Evolutionary conservation across 2,329 filamentous ascomycete genomes (phyloP), one percentile per base, ranked within the genome.

Genomic region (Anisogramma anomala): DNA sequence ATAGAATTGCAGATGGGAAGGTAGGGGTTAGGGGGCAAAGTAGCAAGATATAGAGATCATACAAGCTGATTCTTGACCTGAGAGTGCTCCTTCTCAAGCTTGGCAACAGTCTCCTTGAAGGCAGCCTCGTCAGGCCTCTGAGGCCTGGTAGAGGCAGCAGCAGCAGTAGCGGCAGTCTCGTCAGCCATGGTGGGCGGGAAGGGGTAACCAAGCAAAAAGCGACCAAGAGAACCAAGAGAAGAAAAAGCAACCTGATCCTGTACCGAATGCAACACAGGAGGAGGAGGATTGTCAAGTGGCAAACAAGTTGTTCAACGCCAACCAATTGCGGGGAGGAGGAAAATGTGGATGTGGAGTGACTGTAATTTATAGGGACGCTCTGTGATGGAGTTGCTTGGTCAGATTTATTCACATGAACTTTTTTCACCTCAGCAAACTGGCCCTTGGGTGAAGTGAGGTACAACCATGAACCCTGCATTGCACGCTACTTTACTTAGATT

Each of bases 1-100:
- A 13, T 27, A n/a, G n/a, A 23, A 2, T 27, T 11, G 37, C 14
- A 11, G 13, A 17, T 3, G 11, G 10, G 14, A 25, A 10, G 19
- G 19, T 23, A 11, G 6, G 30, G 13, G n/a, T 4, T 6, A 18
- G 23, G 14, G 8, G 7, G 3, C 13, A 10, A 6, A 23, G n/a
- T n/a, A 14, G 10, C 7, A 19, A 9, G 14, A 11, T 13, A 33
- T 17, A 5, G 6, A 14, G 4, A 15, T 53, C 60, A 32, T 56
- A 64, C 60, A 34, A 59, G 60, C 51, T 56, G 55, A 53, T 84
- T 79, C 67, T 91, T 82, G 35, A 81, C 72, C 39, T 77, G 77
- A 57, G 82, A 71, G 65, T 94, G 82, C 51, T 84, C 85, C 69
- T 94, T 94, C 65, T 96, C 85, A 19, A 83, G 82, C 65, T 82